A percentile compares a stretch with the other conserved stretches of the same genome.
These are phyloP conservation scores for Mycena vulgaris DNA, from an alignment of 768 basidiomycete genomes.

Conservation along the genomic window DNA sequence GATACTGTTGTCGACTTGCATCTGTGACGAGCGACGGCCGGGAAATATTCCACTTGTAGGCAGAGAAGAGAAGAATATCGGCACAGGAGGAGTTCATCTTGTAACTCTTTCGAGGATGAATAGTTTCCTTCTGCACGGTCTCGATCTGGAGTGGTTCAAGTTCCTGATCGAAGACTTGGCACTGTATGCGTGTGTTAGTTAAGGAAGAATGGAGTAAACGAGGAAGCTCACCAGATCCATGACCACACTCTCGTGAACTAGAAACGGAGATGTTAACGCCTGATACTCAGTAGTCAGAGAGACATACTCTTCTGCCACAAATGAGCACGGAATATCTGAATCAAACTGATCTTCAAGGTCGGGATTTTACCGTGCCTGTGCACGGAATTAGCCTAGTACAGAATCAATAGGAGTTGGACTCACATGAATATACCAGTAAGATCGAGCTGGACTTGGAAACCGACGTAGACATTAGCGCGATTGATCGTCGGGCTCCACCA, in stretches of 20 bases:
- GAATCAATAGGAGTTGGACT: constrained; percentile 38
- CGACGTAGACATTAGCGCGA: constrained; percentile 98
- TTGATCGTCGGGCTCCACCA: constrained; percentile 99
- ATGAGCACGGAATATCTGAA: constrained; percentile 99
- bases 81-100: constrained; percentile 99
- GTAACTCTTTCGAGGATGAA: constrained; percentile 99
- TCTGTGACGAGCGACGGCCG: constrained; percentile 96
- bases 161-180: constrained; percentile 99
- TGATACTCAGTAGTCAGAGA: constrained; percentile 44
- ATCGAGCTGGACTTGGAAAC: constrained; percentile 99
- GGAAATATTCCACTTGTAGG: constrained; percentile 98
- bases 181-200: constrained; percentile 56
- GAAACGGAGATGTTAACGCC: constrained; percentile 22
- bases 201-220: neutral
- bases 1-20: constrained; percentile 59
- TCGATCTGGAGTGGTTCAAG: constrained; percentile 98
- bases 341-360: constrained; percentile 97
- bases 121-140: constrained; percentile 99
- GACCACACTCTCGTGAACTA: constrained; percentile 92
- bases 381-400: constrained; percentile 12
- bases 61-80: constrained; percentile 97
- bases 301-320: constrained; percentile 98
- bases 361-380: constrained; percentile 97
- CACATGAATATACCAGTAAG: constrained; percentile 96
- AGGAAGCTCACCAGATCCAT: constrained; percentile 80